Base-by-base conservation (phyloP, 75 land plant genomes). In the Pinus albicaulis region DNA sequence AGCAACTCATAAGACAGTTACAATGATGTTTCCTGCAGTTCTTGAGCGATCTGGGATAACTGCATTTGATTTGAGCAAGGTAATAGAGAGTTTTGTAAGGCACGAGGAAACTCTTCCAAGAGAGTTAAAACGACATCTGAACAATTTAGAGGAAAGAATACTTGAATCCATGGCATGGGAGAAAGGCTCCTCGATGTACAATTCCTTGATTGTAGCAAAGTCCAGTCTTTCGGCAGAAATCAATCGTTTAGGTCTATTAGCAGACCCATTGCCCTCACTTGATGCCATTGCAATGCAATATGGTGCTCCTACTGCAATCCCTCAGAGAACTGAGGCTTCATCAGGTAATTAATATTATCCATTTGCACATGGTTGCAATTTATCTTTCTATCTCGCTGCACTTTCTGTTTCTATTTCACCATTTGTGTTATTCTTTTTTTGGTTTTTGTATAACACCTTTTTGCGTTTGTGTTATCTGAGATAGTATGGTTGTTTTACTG, bases 81-180 rank as follows among this genome's bases (percentile, higher is more conserved):
- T 98, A 59, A 94, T 96, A 70, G 99, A 96, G 71, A 86, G 90
- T 80, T 94, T 96, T 81, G 94, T 96, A 41, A 84, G 99, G 80
- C 93, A 96, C 66, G 99, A 96, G 75, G 99, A 92, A 60, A 87
- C 91, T 76, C 87, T 96, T 58, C 99, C 99, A 63, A 86, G 99
- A 55, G 99, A 96, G 82, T 84, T 96, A 57, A 94, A 92, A 77
- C 80, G 98, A n/a, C 98, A 96, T 80, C 75, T 96, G 36, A 96
- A 96, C 82, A 87, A 90, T 10, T 81, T 96, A 78, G 99, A 96
- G 77, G 95, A 96, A 81, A 79, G 93, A 60, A 82, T 96, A 22
- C 85, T 96, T 68, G 99, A 96, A 80, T 90, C 93, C 76, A 86
- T 96, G 92, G 98, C 91, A n/a, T 96, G 99, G 99, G 99, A 96